Base-by-base conservation (phyloP, 1,284 basidiomycete species). In the Mycosarcoma mackinlayi region DNA sequence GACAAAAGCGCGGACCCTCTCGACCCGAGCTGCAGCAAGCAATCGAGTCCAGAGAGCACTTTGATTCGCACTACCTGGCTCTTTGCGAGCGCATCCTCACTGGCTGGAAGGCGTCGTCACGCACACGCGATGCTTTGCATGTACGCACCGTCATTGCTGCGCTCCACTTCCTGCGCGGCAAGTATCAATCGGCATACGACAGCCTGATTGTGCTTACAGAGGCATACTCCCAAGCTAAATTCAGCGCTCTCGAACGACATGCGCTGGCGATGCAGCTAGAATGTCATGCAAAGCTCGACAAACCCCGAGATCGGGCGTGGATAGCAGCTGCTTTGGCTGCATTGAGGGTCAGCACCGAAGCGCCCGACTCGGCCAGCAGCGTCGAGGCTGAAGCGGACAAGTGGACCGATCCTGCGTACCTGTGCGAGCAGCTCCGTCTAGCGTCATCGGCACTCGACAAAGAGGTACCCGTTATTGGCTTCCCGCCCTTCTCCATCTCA, bases 81-180 rank as follows among this genome's bases (percentile, higher is more conserved):
- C 41, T 90, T 30, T 92, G 92, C 2, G 91, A 92, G 75, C 89
- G 90, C 44, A 89, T 92, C 8, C 90, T 95, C 44, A 89, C 91
- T 40, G 87, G 91, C 58, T 96, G 93, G 76, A 89, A 54, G 27
- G 89, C 88, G 59, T 89, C 91, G 14, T 90, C 90, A 5, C 88
- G 93, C 46, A 87, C 89, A 45, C 91, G 94, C 76, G 92, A 91
- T 75, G 91, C 92, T 1, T 84, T 94, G 38, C 90, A 91, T 75
- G 84, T 96, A 41, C 92, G 93, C 75, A 90, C 90, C 2, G 89
- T 88, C 75, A 85, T 97, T 3, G 94, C 93, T 0, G 91, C 91
- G 8, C 87, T 98, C 19, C 92, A 96, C 73, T 83, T 90, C 23
- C 34, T 67, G 49, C 60, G 37, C 38, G 25, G 42, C 31, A 38